Conservation (phyloP, 176 grass and related monocot species). For the Eragrostis curvula region DNA sequence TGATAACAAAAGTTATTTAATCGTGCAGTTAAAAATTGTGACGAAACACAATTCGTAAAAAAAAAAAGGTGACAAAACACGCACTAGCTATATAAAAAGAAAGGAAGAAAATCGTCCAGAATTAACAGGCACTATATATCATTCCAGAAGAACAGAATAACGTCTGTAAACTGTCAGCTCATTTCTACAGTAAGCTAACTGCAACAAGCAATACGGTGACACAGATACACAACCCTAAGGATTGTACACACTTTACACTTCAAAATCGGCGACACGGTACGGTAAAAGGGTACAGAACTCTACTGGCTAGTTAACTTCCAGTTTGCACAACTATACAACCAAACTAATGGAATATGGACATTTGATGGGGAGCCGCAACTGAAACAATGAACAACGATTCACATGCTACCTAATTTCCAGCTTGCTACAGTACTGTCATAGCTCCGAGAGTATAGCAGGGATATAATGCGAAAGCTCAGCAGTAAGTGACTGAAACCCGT, state of each 20-base stretch:
- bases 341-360: constrained; percentile 56
- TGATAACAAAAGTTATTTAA: background rate
- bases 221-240: constrained; percentile 35
- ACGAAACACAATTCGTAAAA: background rate
- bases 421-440: constrained; percentile 58
- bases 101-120: background rate
- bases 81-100: background rate
- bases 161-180: background rate
- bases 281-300: constrained; percentile 29
- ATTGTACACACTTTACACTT: constrained; percentile 46
- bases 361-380: constrained; percentile 24
- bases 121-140: background rate
- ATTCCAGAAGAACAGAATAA: constrained; percentile 11
- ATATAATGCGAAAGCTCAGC: constrained; percentile 99
- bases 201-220: constrained; percentile 25
- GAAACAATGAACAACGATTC: constrained; percentile 46
- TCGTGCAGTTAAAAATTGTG: background rate
- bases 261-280: constrained; percentile 45
- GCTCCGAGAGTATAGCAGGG: constrained; percentile 95
- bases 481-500: constrained; percentile 97
- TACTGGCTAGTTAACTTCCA: constrained; percentile 33
- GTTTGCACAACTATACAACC: constrained; percentile 49
- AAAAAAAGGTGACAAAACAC: background rate
- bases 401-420: constrained; percentile 54
- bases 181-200: constrained; percentile 33